Evolutionary conservation across 805 yeast genomes (phyloP).

Genomic region (Kluyveromyces nonfermentans): DNA sequence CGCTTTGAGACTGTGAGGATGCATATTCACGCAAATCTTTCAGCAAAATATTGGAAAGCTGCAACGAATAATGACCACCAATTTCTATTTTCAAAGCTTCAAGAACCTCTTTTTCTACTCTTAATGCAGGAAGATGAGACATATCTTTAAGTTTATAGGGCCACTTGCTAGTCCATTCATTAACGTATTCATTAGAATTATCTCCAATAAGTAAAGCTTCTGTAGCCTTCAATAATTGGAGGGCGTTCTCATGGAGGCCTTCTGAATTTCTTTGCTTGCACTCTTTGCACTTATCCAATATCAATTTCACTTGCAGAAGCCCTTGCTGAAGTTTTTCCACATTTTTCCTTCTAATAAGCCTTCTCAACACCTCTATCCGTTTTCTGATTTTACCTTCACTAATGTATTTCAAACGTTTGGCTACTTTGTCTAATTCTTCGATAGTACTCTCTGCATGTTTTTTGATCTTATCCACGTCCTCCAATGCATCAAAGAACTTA

Average conservation of each 20-base stretch:
- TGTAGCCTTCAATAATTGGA: conserved; percentile 47
- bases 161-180: conserved; percentile 32
- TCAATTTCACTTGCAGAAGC: conserved; percentile 39
- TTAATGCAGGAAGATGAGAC: conserved; percentile 25
- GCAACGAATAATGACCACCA: conserved; percentile 55
- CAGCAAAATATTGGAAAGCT: conserved; percentile 46
- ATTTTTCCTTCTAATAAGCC: conserved; percentile 46
- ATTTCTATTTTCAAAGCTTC: conserved; percentile 50
- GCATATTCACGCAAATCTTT: conserved; percentile 55
- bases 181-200: conserved; percentile 22
- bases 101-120: conserved; percentile 41
- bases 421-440: conserved; percentile 37
- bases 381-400: conserved; percentile 41
- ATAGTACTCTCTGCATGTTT: conserved; percentile 45
- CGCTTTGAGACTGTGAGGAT: conserved; percentile 36
- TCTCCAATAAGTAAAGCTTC: conserved; percentile 54
- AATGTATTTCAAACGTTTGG: conserved; percentile 34
- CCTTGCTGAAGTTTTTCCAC: conserved; percentile 55
- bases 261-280: conserved; percentile 15
- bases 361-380: conserved; percentile 42
- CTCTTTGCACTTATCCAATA: conserved; percentile 37
- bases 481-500: conserved; percentile 76
- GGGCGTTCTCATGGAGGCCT: conserved; percentile 37
- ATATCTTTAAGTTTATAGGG: conserved; percentile 30
- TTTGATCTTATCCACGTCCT: conserved; percentile 61